A percentile compares a stretch with the other conserved stretches of the same genome.
Evolutionary conservation across 2,329 filamentous ascomycete species (phyloP).

Genomic region (Aureobasidium pullulans): DNA sequence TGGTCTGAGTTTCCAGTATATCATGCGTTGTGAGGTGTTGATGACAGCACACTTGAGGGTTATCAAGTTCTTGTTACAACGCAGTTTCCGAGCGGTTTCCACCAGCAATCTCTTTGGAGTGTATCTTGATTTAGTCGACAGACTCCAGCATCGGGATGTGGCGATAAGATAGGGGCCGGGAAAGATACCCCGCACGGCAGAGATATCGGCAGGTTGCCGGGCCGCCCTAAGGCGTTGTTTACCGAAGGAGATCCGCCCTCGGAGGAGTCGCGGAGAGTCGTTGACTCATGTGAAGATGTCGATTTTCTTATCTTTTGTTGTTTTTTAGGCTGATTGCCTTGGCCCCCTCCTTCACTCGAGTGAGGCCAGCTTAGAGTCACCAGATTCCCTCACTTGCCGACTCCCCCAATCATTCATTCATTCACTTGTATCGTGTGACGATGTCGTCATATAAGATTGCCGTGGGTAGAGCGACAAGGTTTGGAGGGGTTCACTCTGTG

Average conservation of each 20-base stretch:
- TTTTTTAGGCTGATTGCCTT: slow-evolving; percentile 10
- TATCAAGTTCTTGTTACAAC: too few relatives aligned
- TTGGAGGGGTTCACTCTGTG: neutral
- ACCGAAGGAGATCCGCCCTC: neutral
- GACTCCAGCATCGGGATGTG: neutral
- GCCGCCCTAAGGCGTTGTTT: neutral
- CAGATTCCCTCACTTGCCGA: neutral
- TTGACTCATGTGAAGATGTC: slow-evolving; percentile 4
- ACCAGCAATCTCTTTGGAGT: too few relatives aligned
- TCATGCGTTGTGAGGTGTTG: too few relatives aligned
- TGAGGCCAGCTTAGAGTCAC: neutral
- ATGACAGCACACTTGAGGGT: too few relatives aligned
- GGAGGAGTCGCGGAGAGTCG: neutral
- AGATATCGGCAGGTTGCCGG: neutral
- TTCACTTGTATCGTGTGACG: neutral
- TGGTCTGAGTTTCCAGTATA: too few relatives aligned
- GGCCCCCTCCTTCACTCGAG: neutral
- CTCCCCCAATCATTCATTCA: neutral
- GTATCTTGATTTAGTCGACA: too few relatives aligned
- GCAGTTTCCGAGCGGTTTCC: too few relatives aligned
- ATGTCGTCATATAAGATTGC: slow-evolving; percentile 12
- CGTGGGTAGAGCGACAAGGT: slow-evolving; percentile 3
- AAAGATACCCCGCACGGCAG: neutral
- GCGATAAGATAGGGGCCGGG: neutral
- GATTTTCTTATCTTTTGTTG: neutral